phyloP scores from a whole-genome alignment of 441 rosid species.

The Populus tomentosa region DNA sequence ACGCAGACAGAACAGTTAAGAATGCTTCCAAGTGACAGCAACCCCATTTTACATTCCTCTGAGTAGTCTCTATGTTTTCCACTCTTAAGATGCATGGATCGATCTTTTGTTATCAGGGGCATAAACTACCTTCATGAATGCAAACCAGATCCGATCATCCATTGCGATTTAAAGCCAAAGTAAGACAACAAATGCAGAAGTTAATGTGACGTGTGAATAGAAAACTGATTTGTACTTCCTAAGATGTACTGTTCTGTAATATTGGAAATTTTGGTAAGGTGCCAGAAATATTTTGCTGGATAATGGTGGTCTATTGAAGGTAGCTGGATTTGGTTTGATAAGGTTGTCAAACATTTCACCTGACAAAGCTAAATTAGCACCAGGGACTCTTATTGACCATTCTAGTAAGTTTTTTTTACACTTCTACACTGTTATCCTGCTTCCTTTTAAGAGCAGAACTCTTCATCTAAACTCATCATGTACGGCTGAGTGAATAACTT shows the following conservation, averaged over 20 bases:
- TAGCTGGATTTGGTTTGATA: constrained; percentile 83
- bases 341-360: constrained; percentile 56
- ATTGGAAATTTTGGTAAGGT: constrained; percentile 87
- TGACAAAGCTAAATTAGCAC: constrained; percentile 56
- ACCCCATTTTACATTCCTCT: not conserved
- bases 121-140: constrained; percentile 97
- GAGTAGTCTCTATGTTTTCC: constrained; percentile 1
- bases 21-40: not conserved
- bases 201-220: constrained; percentile 19
- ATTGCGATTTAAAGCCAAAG: constrained; percentile 90
- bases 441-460: not conserved
- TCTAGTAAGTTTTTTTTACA: constrained; percentile 44
- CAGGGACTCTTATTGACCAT: constrained; percentile 44
- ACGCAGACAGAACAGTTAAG: not conserved
- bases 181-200: constrained; percentile 65
- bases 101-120: constrained; percentile 64
- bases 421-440: not conserved
- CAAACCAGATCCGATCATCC: constrained; percentile 95
- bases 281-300: constrained; percentile 99
- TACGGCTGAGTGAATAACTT: not conserved
- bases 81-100: constrained; percentile 15
- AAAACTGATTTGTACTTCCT: constrained; percentile 15
- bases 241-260: constrained; percentile 50
- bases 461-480: not conserved
- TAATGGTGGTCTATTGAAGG: constrained; percentile 77